Percentiles rank a stretch among this genome's conserved stretches.
Conservation (phyloP, 371 early-diverging fungal species). For the Gilbertella persicaria region DNA sequence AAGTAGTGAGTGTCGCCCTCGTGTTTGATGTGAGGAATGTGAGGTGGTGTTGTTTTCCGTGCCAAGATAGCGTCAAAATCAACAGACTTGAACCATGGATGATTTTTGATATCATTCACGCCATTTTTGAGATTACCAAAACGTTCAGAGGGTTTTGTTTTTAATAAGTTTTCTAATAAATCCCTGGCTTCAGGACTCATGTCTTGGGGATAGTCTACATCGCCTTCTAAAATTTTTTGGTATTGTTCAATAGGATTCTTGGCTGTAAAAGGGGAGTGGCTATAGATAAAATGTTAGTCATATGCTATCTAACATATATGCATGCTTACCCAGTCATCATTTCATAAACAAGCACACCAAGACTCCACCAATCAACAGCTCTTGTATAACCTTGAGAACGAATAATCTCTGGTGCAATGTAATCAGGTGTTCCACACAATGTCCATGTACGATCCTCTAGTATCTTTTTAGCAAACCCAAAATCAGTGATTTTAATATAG, state of each 20-base stretch:
- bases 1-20: slow-evolving; percentile 94
- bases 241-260: slow-evolving; percentile 83
- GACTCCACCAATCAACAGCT: slow-evolving; percentile 98
- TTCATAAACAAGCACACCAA: slow-evolving; percentile 95
- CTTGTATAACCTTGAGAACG: slow-evolving; percentile 89
- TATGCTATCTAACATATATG: neutral
- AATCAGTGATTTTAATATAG: slow-evolving; percentile 98
- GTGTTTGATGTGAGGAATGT: slow-evolving; percentile 71
- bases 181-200: slow-evolving; percentile 85
- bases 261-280: slow-evolving; percentile 17
- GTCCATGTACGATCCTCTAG: slow-evolving; percentile 89
- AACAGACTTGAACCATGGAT: slow-evolving; percentile 71
- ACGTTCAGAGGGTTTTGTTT: slow-evolving; percentile 79
- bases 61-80: slow-evolving; percentile 63
- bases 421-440: slow-evolving; percentile 98
- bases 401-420: slow-evolving; percentile 94
- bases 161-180: slow-evolving; percentile 79
- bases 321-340: slow-evolving; percentile 79
- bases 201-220: slow-evolving; percentile 73
- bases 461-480: slow-evolving; percentile 98
- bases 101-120: slow-evolving; percentile 77
- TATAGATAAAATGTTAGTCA: slow-evolving; percentile 47
- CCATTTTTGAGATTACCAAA: slow-evolving; percentile 52
- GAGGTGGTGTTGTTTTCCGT: slow-evolving; percentile 61
- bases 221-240: slow-evolving; percentile 85